Evolutionary conservation across 768 basidiomycete species (phyloP), one percentile per base, ranked within the genome.

Genomic region (Boletus insuetus): DNA sequence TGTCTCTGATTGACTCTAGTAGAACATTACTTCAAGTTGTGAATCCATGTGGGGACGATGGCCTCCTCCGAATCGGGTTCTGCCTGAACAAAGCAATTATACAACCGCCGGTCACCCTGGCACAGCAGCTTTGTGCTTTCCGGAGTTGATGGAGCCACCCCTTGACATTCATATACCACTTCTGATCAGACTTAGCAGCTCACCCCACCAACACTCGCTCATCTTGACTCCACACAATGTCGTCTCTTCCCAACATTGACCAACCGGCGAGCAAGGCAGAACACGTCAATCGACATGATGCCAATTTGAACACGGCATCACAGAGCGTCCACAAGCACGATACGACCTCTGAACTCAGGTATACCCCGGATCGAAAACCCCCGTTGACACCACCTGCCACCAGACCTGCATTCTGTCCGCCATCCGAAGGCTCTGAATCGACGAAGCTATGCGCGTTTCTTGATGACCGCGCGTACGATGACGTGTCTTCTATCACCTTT

Each of bases 121-220:
- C 52, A 54, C 38, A 14, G 45, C 38, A 14, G 45, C 64, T 58
- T 65, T 65, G 56, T 66, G 49, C 58, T 43, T 56, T 44, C 34
- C 8, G 29, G 29, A 37, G 14, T 39, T 39, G 46, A 24, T 31
- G 34, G 54, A 55, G 52, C 54, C 63, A 65, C 57, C 24, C 19
- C 46, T 37, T 31, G 24, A 35, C 34, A 35, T 35, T 12, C 48
- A 35, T 42, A 45, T 49, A 44, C 37, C 43, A 42, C 17, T 35
- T 39, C 39, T 3, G 32, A 22, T 35, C 34, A 35, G 34, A 35
- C 14, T 35, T 35, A 2, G 11, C 14, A 12, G 13, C 34, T 35
- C 26, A 29, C 26, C 14, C 22, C 32, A 14, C 26, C 51, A 39
- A 44, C 49, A 19, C 20, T 35, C 55, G 2, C 40, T 35, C 49